Base-by-base conservation (phyloP, 805 yeast species). In the Candida incommunis region DNA sequence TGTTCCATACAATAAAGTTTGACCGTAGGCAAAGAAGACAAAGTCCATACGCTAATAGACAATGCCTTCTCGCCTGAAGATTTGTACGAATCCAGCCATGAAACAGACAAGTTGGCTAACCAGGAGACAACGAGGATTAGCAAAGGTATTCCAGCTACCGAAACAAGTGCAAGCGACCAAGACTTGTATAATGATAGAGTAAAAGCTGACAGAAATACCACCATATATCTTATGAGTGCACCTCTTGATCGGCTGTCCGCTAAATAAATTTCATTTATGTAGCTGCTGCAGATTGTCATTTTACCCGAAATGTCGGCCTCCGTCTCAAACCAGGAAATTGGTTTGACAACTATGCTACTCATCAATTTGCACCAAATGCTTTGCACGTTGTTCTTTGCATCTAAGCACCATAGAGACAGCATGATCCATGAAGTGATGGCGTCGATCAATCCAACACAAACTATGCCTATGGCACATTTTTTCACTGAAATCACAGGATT, bases 91-190 rank as follows among this genome's bases (percentile, higher is more conserved):
- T 59, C 55, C 1, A 85, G 70, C 49, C 65, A 69, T 26, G 58
- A 65, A 43, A 71, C 74, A 13, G 82, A 71, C 26, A 70, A 56
- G 15, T 56, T 65, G 0, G 87, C 76, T 46, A 80, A 72, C 0
- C 69, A 27, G 29, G 65, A 60, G 1, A 81, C 76, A 2, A 72
- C 50, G 0, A 69, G 5, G 0, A 68, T 68, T 46, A 90, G 73
- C 0, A 87, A 26, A 0, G 98, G 98, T 3, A 85, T 52, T 2
- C 82, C 70, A 1, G 85, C 79, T 47, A 90, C 55, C n/a, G 82
- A 75, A 1, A 92, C 73, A 22, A 92, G 62, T 0, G 96, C 83
- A 9, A 92, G 68, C 2, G 83, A 71, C 96, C 96, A 90, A 2
- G 94, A 83, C 48, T 77, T 79, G 48, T 72, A 71, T 57, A 92